Evolutionary conservation across 345 rosid species (phyloP).

Genomic region (Durio zibethinus): DNA sequence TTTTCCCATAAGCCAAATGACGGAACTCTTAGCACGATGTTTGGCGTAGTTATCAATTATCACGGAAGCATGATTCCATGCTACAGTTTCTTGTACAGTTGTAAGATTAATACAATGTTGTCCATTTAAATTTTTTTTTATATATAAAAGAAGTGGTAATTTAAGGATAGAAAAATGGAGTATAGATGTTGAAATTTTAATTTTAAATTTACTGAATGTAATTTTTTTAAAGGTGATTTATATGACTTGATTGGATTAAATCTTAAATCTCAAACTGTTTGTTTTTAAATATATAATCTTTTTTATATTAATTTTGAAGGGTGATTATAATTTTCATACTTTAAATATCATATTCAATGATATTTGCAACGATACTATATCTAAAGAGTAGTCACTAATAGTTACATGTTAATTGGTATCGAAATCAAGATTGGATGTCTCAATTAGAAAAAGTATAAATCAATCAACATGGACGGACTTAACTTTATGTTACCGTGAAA

Average conservation of each 20-base stretch:
- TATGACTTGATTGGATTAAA: too few species aligned
- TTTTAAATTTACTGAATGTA: too few species aligned
- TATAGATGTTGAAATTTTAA: too few species aligned
- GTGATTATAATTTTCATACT: background rate
- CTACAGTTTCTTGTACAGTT: background rate
- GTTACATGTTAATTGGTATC: constrained; percentile 16
- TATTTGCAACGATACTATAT: background rate
- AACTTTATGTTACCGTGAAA: background rate
- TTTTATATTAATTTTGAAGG: too few species aligned
- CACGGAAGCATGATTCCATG: constrained; percentile 1
- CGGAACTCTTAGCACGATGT: constrained; percentile 29
- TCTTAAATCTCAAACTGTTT: too few species aligned
- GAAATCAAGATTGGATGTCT: constrained; percentile 1
- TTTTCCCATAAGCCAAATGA: constrained; percentile 25
- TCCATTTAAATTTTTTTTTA: too few species aligned
- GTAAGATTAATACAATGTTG: too few species aligned
- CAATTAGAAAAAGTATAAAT: background rate
- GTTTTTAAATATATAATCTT: background rate
- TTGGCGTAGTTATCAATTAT: constrained; percentile 12
- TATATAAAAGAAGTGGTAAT: too few species aligned
- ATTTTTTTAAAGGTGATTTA: too few species aligned
- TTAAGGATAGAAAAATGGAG: too few species aligned
- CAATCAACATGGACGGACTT: background rate
- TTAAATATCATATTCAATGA: background rate
- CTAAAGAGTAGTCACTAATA: constrained; percentile 20